These are phyloP conservation scores for Allium cepa DNA, from an alignment of 106 monocot species.

Conservation along the genomic window DNA sequence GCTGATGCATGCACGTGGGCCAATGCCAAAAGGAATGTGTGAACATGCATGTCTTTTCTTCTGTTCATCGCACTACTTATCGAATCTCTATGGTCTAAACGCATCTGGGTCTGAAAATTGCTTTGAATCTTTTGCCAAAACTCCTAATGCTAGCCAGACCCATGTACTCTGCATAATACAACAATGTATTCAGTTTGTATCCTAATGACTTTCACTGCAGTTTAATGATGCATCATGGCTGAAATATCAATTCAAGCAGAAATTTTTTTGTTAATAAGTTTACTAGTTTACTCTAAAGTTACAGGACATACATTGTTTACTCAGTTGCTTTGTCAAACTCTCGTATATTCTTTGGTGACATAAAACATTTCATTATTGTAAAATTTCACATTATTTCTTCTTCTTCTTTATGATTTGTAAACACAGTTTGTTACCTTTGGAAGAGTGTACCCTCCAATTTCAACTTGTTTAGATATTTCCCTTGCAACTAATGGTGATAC, in stretches of 20 bases:
- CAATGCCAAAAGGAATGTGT: constrained; percentile 80
- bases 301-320: no score
- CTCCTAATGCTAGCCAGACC: constrained; percentile 92
- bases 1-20: constrained; percentile 80
- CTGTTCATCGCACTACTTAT: constrained; percentile 51
- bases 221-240: no score
- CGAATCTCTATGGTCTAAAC: constrained; percentile 79
- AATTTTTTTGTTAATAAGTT: no score
- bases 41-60: constrained; percentile 73
- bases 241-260: no score
- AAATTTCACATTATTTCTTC: no score
- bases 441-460: constrained; percentile 74
- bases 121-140: constrained; percentile 67
- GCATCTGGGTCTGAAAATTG: constrained; percentile 60
- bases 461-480: constrained; percentile 54
- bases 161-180: constrained; percentile 43
- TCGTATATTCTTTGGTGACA: no score
- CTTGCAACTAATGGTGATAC: constrained; percentile 83
- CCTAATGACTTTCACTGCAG: no score
- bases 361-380: no score
- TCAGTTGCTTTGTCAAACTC: no score
- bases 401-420: no score
- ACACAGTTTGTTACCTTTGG: constrained; percentile 56
- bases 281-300: no score
- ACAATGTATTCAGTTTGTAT: not conserved